Base-by-base conservation (phyloP, 768 basidiomycete species). In the Phlebiopsis flavidoalba region DNA sequence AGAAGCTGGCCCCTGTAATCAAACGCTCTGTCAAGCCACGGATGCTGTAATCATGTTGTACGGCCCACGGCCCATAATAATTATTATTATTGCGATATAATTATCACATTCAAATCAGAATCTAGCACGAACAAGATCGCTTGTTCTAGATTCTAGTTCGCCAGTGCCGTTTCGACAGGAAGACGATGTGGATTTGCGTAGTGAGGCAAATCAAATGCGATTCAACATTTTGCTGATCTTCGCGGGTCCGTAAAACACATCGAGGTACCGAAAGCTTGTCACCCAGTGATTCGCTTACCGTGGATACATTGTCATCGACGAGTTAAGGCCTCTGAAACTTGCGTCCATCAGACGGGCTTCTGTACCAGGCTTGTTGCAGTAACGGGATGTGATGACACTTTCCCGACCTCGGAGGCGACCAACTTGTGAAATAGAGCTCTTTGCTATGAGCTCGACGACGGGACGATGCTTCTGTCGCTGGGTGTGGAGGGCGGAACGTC, bases 141-240 rank as follows among this genome's bases (percentile, higher is more conserved):
- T 97, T 31, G 83, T 96, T 11, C 82, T 96, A 43, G 87, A 90
- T 66, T n/a, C 81, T 98, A 17, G 89, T 98, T 5, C 83, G 87
- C 60, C 89, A 94, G 66, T 93, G 98, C 68, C 85, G 86, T 3
- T 74, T 83, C 45, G 95, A 98, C n/a, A n/a, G 67, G 83, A 86
- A 2, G 93, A 97, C 64, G 93, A 96, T 68, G 87, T n/a, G 88
- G 1, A 87, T 95, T 58, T 81, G 88, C 40, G 91, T 98, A 1
- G n/a, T n/a, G 94, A 98, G 71, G 95, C 95, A 1, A n/a, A 95
- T 98, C 73, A 92, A 90, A 73, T 97, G 95, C 73, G 87, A n/a
- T 94, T 12, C 96, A 98, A 67, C 96, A 98, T 70, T 89, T n/a
- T 98, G 77, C 81, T 98, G 45, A 96, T 99, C 86, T 98, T 98